Evolutionary conservation across 2,329 filamentous ascomycete species (phyloP).

Genomic region (Ascocoryne sarcoides): DNA sequence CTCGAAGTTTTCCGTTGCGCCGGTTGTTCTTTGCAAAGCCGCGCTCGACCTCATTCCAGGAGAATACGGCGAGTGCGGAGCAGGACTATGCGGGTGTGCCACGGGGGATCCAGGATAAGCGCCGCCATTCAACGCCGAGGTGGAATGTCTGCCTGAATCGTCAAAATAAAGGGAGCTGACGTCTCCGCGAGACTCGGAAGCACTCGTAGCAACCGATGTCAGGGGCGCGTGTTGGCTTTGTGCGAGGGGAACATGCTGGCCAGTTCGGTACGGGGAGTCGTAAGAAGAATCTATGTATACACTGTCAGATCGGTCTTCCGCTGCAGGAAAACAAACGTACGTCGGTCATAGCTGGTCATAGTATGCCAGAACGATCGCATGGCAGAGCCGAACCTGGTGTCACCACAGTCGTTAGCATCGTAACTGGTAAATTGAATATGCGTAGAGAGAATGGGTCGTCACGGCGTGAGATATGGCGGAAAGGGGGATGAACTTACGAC

Average conservation of each 20-base stretch:
- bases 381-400: conserved; percentile 51
- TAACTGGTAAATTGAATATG: conserved; percentile 5
- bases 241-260: conserved; percentile 79
- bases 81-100: conserved; percentile 40
- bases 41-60: conserved; percentile 78
- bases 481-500: conserved; percentile 24
- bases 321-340: conserved; percentile 36
- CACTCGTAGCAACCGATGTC: conserved; percentile 77
- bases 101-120: conserved; percentile 41
- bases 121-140: conserved; percentile 42
- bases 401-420: neutral
- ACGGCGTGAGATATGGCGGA: conserved; percentile 4
- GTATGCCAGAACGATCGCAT: conserved; percentile 94
- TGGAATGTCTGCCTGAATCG: conserved; percentile 50
- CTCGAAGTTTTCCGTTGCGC: conserved; percentile 60
- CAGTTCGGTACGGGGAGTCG: conserved; percentile 88
- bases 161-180: conserved; percentile 72
- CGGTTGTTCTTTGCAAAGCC: conserved; percentile 53
- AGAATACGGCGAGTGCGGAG: conserved; percentile 68
- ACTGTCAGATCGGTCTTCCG: conserved; percentile 36
- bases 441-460: conserved; percentile 5
- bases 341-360: conserved; percentile 60
- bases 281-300: conserved; percentile 67
- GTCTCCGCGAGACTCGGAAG: conserved; percentile 80
- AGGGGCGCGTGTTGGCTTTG: conserved; percentile 74